Conservation (phyloP, 2,329 filamentous ascomycete species). For the Neonectria coccinea region DNA sequence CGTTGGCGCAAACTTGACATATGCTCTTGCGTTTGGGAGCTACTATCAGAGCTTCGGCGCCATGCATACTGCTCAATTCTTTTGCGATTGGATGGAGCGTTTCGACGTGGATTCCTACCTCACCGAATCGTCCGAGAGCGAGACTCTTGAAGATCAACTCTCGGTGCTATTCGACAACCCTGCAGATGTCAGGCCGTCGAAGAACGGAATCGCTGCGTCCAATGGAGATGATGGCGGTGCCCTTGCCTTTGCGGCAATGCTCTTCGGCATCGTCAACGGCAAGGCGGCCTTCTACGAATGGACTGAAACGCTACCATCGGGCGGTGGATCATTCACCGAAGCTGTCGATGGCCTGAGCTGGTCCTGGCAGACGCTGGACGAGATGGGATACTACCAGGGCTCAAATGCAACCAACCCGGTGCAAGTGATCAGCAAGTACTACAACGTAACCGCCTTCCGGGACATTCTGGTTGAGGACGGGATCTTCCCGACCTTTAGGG, state of each 20-base stretch:
- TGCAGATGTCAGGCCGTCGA: constrained; percentile 2
- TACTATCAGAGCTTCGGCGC: constrained; percentile 22
- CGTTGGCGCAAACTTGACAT: constrained; percentile 11
- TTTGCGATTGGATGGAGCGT: constrained; percentile 27
- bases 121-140: background rate
- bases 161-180: constrained; percentile 10
- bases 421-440: constrained; percentile 23
- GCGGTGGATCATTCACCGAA: constrained; percentile 43
- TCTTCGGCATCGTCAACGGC: constrained; percentile 25
- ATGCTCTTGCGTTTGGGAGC: constrained; percentile 20
- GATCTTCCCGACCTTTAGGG: constrained; percentile 5
- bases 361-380: constrained; percentile 30
- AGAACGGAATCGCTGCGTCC: constrained; percentile 18
- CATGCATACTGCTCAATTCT: constrained; percentile 2
- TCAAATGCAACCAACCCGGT: constrained; percentile 26
- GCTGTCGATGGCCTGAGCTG: constrained; percentile 35
- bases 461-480: constrained; percentile 7
- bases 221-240: constrained; percentile 16
- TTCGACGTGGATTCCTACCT: constrained; percentile 17
- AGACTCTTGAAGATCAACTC: background rate
- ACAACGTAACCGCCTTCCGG: constrained; percentile 12
- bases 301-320: background rate
- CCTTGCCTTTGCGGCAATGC: constrained; percentile 23
- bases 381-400: constrained; percentile 31
- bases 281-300: background rate